Evolutionary conservation across 2,329 filamentous ascomycete species (phyloP).

Genomic region (Botrytis elliptica): DNA sequence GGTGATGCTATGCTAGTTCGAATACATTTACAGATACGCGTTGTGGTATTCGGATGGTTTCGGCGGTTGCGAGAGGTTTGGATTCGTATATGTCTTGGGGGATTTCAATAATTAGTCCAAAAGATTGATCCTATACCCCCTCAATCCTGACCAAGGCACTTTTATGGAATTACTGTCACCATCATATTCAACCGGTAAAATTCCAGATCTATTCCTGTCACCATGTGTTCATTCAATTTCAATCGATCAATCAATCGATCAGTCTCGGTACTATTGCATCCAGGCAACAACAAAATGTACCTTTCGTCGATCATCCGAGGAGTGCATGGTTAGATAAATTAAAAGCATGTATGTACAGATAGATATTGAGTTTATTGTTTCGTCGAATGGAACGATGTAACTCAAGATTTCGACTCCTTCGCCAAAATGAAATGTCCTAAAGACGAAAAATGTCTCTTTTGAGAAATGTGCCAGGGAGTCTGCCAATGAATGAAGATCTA

Average conservation of each 20-base stretch:
- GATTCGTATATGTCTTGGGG: not conserved
- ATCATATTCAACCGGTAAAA: not conserved
- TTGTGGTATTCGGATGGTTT: not conserved
- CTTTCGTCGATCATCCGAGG: conserved; percentile 16
- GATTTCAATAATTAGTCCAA: not conserved
- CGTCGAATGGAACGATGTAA: conserved; percentile 20
- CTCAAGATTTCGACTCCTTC: conserved; percentile 15
- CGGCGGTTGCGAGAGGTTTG: not conserved
- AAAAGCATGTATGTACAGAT: conserved; percentile 8
- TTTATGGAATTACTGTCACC: not conserved
- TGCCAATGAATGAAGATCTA: conserved; percentile 18
- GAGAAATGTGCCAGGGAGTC: not conserved
- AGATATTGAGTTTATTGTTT: conserved; percentile 13
- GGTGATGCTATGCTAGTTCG: not conserved
- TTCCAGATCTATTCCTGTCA: conserved; percentile 11
- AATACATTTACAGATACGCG: not conserved
- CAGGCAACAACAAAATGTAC: conserved; percentile 14
- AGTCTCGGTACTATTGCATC: conserved; percentile 7
- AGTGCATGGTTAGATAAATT: conserved; percentile 12
- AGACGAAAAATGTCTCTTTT: conserved; percentile 13
- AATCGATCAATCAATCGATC: conserved; percentile 4
- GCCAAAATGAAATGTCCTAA: not conserved
- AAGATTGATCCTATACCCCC: conserved; percentile 1
- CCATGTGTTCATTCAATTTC: conserved; percentile 5
- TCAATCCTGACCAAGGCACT: not conserved